These are phyloP conservation scores for Ceratobasidium sp. DNA, from an alignment of 1,284 basidiomycete genomes.

Conservation along the genomic window DNA sequence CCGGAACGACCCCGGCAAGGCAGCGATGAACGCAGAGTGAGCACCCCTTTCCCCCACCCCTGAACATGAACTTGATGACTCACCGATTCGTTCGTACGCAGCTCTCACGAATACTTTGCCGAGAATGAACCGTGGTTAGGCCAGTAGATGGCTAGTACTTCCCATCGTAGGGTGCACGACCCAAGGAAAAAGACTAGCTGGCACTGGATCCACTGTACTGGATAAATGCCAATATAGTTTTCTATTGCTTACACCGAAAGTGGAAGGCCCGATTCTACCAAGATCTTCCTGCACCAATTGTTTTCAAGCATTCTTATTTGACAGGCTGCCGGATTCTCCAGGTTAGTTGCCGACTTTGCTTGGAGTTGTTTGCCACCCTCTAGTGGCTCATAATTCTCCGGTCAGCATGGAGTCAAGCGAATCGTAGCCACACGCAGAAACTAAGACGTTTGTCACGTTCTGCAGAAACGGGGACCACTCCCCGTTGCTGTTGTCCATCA, in stretches of 20 bases:
- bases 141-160: slow-evolving; percentile 28
- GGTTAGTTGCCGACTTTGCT: not conserved
- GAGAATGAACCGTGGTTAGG: slow-evolving; percentile 45
- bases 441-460: slow-evolving; percentile 14
- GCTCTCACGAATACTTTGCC: slow-evolving; percentile 47
- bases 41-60: not conserved
- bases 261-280: slow-evolving; percentile 6
- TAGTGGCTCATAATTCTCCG: slow-evolving; percentile 19
- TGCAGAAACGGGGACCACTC: slow-evolving; percentile 41
- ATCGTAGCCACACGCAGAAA: slow-evolving; percentile 40
- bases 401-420: slow-evolving; percentile 41
- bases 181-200: not conserved
- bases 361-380: not conserved
- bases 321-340: not conserved
- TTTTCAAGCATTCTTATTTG: slow-evolving; percentile 11
- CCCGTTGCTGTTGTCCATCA: slow-evolving; percentile 43
- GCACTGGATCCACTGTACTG: not conserved
- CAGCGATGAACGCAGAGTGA: slow-evolving; percentile 46
- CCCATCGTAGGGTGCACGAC: slow-evolving; percentile 10
- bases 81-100: not conserved
- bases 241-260: slow-evolving; percentile 1
- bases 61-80: not conserved
- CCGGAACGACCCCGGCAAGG: slow-evolving; percentile 31
- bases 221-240: not conserved
- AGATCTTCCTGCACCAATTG: not conserved